Percentiles rank a stretch among this genome's conserved stretches.
Conservation (phyloP, 1,284 basidiomycete genomes). For the Cryptococcus sp. region DNA sequence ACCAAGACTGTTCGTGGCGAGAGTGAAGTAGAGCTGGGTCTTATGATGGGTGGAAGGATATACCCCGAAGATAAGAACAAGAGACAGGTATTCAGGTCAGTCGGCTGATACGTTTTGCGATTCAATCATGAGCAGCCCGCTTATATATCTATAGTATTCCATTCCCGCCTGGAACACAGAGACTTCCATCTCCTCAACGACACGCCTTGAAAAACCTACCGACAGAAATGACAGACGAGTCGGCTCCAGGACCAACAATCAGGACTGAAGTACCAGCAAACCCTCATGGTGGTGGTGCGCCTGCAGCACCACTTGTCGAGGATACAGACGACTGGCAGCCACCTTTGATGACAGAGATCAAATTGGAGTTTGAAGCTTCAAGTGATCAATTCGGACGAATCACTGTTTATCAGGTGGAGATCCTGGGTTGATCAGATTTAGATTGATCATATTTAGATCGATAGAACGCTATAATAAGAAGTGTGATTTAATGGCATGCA, state of each 20-base stretch:
- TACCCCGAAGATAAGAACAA: slow-evolving; percentile 44
- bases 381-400: slow-evolving; percentile 46
- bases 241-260: slow-evolving; percentile 9
- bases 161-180: slow-evolving; percentile 2
- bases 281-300: slow-evolving; percentile 5
- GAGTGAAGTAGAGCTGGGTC: slow-evolving; percentile 18
- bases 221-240: slow-evolving; percentile 1
- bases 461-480: no score
- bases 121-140: slow-evolving; percentile 9
- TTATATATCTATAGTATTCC: slow-evolving; percentile 9
- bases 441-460: no score
- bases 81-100: slow-evolving; percentile 44
- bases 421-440: slow-evolving; percentile 10
- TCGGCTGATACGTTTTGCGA: slow-evolving; percentile 1
- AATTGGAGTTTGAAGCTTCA: slow-evolving; percentile 43
- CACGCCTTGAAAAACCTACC: no score
- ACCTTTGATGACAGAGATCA: slow-evolving; percentile 29
- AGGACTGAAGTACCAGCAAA: slow-evolving; percentile 10
- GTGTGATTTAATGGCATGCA: no score
- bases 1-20: slow-evolving; percentile 10
- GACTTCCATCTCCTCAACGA: no score
- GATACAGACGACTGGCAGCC: slow-evolving; percentile 1
- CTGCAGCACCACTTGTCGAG: slow-evolving; percentile 2
- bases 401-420: slow-evolving; percentile 44
- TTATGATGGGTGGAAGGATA: slow-evolving; percentile 34